phyloP scores from a whole-genome alignment of 2,329 filamentous ascomycete species.

The Polytolypa hystricis region DNA sequence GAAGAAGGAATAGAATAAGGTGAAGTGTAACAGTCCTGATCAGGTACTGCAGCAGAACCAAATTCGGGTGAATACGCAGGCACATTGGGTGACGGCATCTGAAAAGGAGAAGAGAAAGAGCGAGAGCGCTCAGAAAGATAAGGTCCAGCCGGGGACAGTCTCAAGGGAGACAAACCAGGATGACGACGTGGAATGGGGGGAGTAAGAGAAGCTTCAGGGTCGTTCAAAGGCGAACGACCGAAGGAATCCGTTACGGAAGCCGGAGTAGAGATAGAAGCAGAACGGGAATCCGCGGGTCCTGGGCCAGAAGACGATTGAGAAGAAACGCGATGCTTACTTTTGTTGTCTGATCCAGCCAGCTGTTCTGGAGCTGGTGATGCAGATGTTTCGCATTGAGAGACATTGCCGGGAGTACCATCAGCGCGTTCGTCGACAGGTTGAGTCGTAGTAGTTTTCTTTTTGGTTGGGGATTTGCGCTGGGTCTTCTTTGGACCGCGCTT shows the following conservation, averaged over 20 bases:
- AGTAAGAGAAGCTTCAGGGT: too few species aligned
- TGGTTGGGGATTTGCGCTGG: constrained; percentile 7
- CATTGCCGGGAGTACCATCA: neutral
- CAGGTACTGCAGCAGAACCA: too few species aligned
- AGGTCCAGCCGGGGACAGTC: neutral
- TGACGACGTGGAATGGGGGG: neutral
- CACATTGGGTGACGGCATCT: too few species aligned
- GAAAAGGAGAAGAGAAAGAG: too few species aligned
- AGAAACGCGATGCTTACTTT: neutral
- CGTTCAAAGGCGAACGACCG: too few species aligned
- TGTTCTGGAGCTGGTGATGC: neutral
- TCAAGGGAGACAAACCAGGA: neutral
- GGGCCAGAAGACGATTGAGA: neutral
- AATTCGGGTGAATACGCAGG: too few species aligned
- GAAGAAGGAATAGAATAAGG: too few species aligned
- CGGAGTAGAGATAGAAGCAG: too few species aligned
- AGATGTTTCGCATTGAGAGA: neutral
- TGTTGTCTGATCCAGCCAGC: neutral
- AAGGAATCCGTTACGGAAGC: too few species aligned
- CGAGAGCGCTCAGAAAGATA: too few species aligned
- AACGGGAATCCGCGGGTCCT: neutral
- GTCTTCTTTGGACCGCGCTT: constrained; percentile 11
- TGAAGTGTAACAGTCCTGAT: too few species aligned
- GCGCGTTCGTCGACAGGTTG: neutral
- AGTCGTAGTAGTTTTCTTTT: neutral